Evolutionary conservation across 495 filamentous ascomycete species (phyloP).

Genomic region (Aspergillus bertholletiae): DNA sequence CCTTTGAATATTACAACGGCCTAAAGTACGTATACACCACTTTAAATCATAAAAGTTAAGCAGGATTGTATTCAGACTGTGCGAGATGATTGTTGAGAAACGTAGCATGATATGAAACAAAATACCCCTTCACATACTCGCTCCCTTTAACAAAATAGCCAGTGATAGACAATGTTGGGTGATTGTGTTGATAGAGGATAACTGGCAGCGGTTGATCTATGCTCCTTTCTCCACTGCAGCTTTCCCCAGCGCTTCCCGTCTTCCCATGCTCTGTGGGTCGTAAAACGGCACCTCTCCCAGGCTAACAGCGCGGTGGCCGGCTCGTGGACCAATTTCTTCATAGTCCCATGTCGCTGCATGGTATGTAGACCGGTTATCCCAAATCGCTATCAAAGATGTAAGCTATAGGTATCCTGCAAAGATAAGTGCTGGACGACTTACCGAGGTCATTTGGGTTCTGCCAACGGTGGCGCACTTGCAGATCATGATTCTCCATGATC

Average conservation of each 20-base stretch:
- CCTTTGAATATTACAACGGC: too few relatives aligned
- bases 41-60: too few relatives aligned
- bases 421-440: not conserved
- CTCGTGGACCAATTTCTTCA: conserved; percentile 51
- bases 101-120: too few relatives aligned
- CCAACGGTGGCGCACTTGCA: conserved; percentile 66
- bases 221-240: too few relatives aligned
- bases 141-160: too few relatives aligned
- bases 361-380: conserved; percentile 69
- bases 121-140: too few relatives aligned
- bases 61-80: too few relatives aligned
- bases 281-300: conserved; percentile 66
- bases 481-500: conserved; percentile 61
- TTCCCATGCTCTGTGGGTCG: conserved; percentile 29
- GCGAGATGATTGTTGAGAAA: too few relatives aligned
- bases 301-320: conserved; percentile 57
- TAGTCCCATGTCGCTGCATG: conserved; percentile 69
- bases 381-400: conserved; percentile 50
- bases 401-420: not conserved
- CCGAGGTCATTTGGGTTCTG: conserved; percentile 51
- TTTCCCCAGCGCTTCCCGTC: conserved; percentile 11
- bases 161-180: too few relatives aligned
- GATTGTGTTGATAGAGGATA: too few relatives aligned
- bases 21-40: too few relatives aligned
- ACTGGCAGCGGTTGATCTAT: too few relatives aligned